Evolutionary conservation across 2,329 filamentous ascomycete genomes (phyloP).

Genomic region (Seiridium unicorne): DNA sequence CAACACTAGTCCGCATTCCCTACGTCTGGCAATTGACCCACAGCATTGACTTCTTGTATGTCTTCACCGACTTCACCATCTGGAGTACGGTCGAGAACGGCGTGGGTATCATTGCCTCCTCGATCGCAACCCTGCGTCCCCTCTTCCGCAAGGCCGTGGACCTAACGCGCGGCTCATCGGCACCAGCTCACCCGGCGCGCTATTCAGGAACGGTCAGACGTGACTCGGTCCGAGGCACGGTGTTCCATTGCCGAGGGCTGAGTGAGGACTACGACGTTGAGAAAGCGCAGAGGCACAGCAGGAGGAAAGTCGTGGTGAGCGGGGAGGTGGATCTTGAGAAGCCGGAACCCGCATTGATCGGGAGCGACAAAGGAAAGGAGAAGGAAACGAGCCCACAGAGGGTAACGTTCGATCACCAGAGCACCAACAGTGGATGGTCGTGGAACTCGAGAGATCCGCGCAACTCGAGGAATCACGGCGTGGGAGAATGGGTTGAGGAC

Average conservation of each 20-base stretch:
- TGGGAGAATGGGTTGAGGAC: neutral
- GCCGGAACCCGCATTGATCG: neutral
- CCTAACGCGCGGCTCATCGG: neutral
- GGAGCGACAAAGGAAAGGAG: neutral
- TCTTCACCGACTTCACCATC: slow-evolving; percentile 39
- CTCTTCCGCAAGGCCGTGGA: slow-evolving; percentile 24
- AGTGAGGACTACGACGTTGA: neutral
- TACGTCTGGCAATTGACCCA: slow-evolving; percentile 35
- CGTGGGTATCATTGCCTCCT: slow-evolving; percentile 37
- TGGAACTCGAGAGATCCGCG: slow-evolving; percentile 2
- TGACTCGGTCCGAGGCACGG: neutral
- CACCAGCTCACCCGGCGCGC: neutral
- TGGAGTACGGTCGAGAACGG: slow-evolving; percentile 43
- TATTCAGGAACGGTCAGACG: neutral
- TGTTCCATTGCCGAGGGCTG: slow-evolving; percentile 2
- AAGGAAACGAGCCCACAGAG: neutral
- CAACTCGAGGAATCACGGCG: neutral
- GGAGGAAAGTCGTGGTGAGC: neutral
- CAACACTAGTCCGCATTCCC: slow-evolving; percentile 40
- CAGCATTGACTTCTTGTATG: slow-evolving; percentile 36
- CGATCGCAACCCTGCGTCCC: slow-evolving; percentile 34
- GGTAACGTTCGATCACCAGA: neutral
- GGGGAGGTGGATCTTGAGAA: slow-evolving; percentile 1
- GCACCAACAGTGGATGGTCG: slow-evolving; percentile 1
- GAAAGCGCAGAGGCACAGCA: neutral